Percentiles rank a stretch among this genome's conserved stretches.
Conservation (phyloP, 2,329 filamentous ascomycete species). For the Grosmannia penicillata region DNA sequence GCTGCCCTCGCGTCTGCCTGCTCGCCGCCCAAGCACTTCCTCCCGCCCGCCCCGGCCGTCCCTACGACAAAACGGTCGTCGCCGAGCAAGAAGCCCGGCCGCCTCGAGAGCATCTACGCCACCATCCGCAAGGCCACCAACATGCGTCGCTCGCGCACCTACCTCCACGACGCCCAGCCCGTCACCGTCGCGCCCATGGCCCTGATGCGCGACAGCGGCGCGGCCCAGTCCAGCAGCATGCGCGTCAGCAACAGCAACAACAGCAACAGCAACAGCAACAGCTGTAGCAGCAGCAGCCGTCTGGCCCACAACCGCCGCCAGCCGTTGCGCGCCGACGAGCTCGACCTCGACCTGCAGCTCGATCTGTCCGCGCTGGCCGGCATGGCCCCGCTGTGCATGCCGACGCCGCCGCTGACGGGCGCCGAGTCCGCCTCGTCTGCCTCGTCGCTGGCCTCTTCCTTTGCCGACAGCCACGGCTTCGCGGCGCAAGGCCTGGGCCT, state of each 20-base stretch:
- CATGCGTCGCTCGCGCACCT: slow-evolving; percentile 9
- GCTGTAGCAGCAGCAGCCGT: too few relatives aligned
- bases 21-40: neutral
- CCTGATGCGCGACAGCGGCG: slow-evolving; percentile 4
- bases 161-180: slow-evolving; percentile 4
- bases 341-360: neutral
- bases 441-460: slow-evolving; percentile 4
- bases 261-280: slow-evolving; percentile 1
- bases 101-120: slow-evolving; percentile 17
- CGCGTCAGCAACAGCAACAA: neutral
- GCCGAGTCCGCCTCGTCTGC: slow-evolving; percentile 4
- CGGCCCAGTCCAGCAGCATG: neutral
- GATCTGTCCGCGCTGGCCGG: neutral
- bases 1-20: neutral
- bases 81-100: slow-evolving; percentile 13
- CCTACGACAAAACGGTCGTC: too few relatives aligned
- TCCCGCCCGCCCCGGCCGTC: slow-evolving; percentile 1
- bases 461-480: neutral
- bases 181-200: slow-evolving; percentile 10
- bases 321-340: too few relatives aligned
- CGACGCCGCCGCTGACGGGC: slow-evolving; percentile 7
- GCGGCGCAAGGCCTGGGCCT: too few relatives aligned
- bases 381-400: slow-evolving; percentile 1
- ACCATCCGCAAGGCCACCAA: slow-evolving; percentile 16
- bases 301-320: too few relatives aligned